Base-by-base conservation (phyloP, 2,329 filamentous ascomycete genomes). In the Fusarium sp. region DNA sequence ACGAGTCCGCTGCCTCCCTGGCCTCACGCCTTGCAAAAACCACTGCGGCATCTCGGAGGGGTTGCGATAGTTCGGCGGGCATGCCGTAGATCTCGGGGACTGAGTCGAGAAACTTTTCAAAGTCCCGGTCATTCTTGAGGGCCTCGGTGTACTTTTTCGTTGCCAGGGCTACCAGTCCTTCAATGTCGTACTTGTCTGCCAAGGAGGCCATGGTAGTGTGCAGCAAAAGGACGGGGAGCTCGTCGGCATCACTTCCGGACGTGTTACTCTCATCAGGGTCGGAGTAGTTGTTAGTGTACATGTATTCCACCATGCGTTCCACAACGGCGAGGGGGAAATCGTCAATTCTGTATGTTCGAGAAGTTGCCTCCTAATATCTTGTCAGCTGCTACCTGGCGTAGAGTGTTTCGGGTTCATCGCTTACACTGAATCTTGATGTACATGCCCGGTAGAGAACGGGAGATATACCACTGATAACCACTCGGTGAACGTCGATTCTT, bases 151-250 rank as follows among this genome's bases (percentile, higher is more conserved):
- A 72, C 16, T 68, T 68, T 7, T 44, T 23, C 0, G 46, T n/a
- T 0, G 69, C 57, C 6, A 70, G 10, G 1, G 18, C 20, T 13
- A 34, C 4, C 2, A 72, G 61, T 0, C 54, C 69, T 23, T 56
- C 7, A 4, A 72, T 62, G 4, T 70, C 54, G 16, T 70, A 72
- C 16, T 66, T 62, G 5, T 72, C 67, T 1, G 64, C 69, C 1
- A 72, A 6, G 4, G 61, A 27, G 27, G 63, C 61, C 61, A 72
- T 64, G 2, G 54, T 18, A 0, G 50, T 59, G 13, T 72, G 61
- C 8, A 42, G 36, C 0, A 50, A 60, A 7, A 72, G 64, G 0
- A 1, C 4, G 1, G n/a, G 5, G 4, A 16, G 8, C 4, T n/a
- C 5, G 0, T 62, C 38, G 2, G 23, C 10, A 6, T 13, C 13